These are phyloP conservation scores for Colletotrichum musicola DNA, from an alignment of 2,329 filamentous ascomycete genomes.

Conservation along the genomic window DNA sequence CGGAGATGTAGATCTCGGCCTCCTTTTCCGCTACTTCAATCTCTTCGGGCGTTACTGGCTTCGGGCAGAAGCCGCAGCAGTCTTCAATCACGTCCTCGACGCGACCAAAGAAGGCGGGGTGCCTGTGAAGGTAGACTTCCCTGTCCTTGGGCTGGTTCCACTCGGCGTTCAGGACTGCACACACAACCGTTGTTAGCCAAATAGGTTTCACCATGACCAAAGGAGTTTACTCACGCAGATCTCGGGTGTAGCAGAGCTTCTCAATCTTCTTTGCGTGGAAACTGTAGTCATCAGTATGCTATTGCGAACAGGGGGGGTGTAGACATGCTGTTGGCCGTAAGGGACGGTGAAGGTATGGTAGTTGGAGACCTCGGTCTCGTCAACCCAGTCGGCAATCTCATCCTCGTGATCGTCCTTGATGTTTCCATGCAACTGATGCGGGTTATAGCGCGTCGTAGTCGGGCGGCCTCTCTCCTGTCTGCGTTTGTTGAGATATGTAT, in stretches of 20 bases:
- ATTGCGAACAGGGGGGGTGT: background rate
- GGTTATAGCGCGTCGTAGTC: conserved; percentile 56
- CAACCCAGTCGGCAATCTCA: conserved; percentile 86
- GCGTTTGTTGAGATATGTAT: conserved; percentile 77
- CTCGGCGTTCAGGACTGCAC: conserved; percentile 78
- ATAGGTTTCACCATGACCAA: no score
- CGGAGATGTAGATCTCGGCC: conserved; percentile 80
- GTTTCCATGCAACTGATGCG: conserved; percentile 69
- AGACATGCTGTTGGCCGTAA: conserved; percentile 65
- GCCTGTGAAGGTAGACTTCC: conserved; percentile 83
- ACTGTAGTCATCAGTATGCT: conserved; percentile 20
- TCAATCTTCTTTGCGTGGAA: conserved; percentile 80
- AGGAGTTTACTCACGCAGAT: conserved; percentile 64
- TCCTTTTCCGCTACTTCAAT: conserved; percentile 79
- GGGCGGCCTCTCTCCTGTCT: conserved; percentile 80
- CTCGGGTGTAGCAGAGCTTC: conserved; percentile 84
- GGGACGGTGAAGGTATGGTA: conserved; percentile 84
- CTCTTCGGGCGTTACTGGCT: conserved; percentile 77
- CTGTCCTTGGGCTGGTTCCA: conserved; percentile 85
- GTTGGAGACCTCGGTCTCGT: conserved; percentile 80
- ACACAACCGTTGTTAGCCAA: conserved; percentile 5
- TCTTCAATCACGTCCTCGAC: conserved; percentile 81
- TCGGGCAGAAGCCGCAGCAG: conserved; percentile 84
- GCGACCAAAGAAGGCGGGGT: conserved; percentile 87
- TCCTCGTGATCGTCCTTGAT: conserved; percentile 84